Conservation (phyloP, 2,329 filamentous ascomycete species). For the Stachybotrys chartarum region DNA sequence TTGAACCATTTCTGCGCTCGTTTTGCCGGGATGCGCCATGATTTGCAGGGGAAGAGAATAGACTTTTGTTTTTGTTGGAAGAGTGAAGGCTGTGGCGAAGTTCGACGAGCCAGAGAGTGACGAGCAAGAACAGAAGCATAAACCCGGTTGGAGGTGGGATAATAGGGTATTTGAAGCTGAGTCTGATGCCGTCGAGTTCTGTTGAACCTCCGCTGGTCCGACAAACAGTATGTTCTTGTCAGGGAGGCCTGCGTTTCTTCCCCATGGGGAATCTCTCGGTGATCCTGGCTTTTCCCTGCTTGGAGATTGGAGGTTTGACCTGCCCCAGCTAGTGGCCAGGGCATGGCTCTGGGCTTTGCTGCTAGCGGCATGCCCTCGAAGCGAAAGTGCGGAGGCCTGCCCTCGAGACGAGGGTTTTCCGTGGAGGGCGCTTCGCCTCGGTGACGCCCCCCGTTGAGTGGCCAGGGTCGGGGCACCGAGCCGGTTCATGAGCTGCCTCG, state of each 20-base stretch:
- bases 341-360: not conserved
- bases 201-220: not conserved
- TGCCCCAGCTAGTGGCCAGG: not conserved
- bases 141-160: not conserved
- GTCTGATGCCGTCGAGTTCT: not conserved
- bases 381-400: not conserved
- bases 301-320: not conserved
- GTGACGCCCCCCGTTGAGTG: no score
- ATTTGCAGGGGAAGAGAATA: not conserved
- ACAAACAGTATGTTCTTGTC: not conserved
- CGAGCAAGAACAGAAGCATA: not conserved
- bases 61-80: not conserved
- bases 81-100: not conserved
- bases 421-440: not conserved
- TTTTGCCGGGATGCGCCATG: not conserved
- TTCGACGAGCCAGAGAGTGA: not conserved
- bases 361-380: not conserved
- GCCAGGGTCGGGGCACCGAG: not conserved
- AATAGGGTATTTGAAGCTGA: not conserved
- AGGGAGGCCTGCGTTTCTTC: not conserved
- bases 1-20: not conserved
- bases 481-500: not conserved
- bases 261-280: not conserved
- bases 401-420: not conserved
- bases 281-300: not conserved